Percentiles rank a stretch among this genome's conserved stretches.
These are phyloP conservation scores for Fusarium setosum DNA, from an alignment of 2,329 filamentous ascomycete genomes.

Conservation along the genomic window DNA sequence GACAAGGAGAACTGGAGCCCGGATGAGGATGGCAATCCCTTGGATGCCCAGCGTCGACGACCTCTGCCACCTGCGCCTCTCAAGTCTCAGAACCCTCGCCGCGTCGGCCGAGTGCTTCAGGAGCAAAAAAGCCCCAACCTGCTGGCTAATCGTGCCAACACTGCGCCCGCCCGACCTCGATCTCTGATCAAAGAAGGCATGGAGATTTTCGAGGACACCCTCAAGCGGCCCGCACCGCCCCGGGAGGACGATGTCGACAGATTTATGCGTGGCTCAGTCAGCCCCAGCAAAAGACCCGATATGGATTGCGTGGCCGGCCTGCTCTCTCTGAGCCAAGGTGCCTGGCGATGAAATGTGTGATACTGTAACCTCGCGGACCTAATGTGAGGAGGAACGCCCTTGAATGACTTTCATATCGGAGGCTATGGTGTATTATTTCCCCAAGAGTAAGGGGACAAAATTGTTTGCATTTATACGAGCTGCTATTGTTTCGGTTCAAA, in stretches of 20 bases:
- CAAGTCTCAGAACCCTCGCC: constrained; percentile 51
- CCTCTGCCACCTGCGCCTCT: constrained; percentile 50
- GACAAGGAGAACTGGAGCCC: constrained; percentile 95
- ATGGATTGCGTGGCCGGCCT: constrained; percentile 92
- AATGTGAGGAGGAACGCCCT: constrained; percentile 23
- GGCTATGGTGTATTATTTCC: constrained; percentile 29
- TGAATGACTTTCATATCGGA: constrained; percentile 14
- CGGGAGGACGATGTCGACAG: constrained; percentile 72
- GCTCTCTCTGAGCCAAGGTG: constrained; percentile 89
- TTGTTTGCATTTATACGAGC: constrained; percentile 23
- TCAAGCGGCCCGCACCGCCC: constrained; percentile 37
- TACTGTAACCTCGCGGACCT: constrained; percentile 13
- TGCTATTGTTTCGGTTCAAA: constrained; percentile 26
- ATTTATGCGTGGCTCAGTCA: constrained; percentile 77
- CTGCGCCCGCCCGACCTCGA: constrained; percentile 52
- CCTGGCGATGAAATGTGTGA: constrained; percentile 71
- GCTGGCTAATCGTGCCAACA: constrained; percentile 53
- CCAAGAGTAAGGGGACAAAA: constrained; percentile 26
- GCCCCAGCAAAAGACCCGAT: constrained; percentile 80
- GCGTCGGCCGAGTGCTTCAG: constrained; percentile 54
- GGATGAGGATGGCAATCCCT: constrained; percentile 58
- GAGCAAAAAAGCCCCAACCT: constrained; percentile 51
- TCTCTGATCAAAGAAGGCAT: constrained; percentile 49
- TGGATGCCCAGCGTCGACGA: constrained; percentile 45
- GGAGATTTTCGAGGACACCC: constrained; percentile 65